phyloP scores from a whole-genome alignment of 805 yeast species.

The Candida parachauliodes region DNA sequence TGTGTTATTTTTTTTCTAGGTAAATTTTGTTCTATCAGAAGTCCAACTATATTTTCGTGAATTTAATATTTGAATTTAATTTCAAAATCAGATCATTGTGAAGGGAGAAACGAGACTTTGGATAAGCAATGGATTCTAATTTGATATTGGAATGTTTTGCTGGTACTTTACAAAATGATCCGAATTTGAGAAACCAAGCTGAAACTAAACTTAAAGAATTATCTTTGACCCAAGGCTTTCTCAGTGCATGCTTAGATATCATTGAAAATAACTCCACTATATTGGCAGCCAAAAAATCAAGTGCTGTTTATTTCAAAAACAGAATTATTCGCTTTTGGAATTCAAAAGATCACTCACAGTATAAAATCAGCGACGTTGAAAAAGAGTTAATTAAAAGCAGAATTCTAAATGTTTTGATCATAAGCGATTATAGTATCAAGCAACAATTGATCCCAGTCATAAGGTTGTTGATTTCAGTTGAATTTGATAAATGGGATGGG shows the following conservation, averaged over 20 bases:
- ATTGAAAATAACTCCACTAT: slow-evolving; percentile 24
- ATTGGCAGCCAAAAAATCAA: slow-evolving; percentile 56
- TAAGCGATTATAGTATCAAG: slow-evolving; percentile 28
- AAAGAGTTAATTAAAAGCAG: slow-evolving; percentile 70
- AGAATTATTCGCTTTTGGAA: slow-evolving; percentile 64
- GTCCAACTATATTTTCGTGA: background rate
- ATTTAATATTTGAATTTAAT: background rate
- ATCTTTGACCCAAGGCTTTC: slow-evolving; percentile 62
- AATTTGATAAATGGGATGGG: slow-evolving; percentile 35
- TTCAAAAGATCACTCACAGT: slow-evolving; percentile 17
- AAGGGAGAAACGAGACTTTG: no score
- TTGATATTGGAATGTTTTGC: slow-evolving; percentile 71
- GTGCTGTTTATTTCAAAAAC: slow-evolving; percentile 83
- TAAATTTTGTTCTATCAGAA: background rate
- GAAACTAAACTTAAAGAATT: slow-evolving; percentile 63
- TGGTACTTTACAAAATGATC: slow-evolving; percentile 72
- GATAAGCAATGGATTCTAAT: slow-evolving; percentile 60
- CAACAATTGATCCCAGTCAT: slow-evolving; percentile 38
- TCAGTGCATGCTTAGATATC: slow-evolving; percentile 80
- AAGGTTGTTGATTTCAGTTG: slow-evolving; percentile 29
- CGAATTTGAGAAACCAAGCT: slow-evolving; percentile 58
- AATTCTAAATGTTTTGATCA: slow-evolving; percentile 58
- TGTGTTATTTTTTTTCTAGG: background rate
- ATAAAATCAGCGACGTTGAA: slow-evolving; percentile 60
- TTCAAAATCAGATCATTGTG: background rate